Conservation (phyloP, 179 eudicot genomes). For the Drosera spatulata region DNA sequence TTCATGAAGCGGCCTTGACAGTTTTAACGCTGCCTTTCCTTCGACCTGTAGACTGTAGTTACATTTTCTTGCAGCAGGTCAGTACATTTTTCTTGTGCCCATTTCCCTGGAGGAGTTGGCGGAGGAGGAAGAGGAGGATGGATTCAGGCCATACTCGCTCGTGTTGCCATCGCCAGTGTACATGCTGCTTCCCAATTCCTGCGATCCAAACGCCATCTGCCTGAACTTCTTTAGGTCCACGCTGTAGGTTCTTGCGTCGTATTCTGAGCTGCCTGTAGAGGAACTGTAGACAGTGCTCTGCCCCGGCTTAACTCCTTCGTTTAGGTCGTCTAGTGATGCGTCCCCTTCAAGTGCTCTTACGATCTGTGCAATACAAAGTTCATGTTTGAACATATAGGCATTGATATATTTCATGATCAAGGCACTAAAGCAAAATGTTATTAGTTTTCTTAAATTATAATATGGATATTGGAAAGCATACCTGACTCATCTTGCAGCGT, state of each 20-base stretch:
- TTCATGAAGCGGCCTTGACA: too few relatives aligned
- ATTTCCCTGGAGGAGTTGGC: too few relatives aligned
- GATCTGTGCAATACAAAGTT: conserved; percentile 28
- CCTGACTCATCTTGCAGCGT: conserved; percentile 56
- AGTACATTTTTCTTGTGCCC: too few relatives aligned
- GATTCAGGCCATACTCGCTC: conserved; percentile 75
- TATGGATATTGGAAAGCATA: conserved; percentile 3
- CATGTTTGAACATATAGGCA: too few relatives aligned
- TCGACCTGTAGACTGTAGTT: too few relatives aligned
- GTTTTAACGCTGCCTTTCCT: too few relatives aligned
- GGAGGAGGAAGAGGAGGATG: conserved; percentile 29
- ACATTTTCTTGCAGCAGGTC: too few relatives aligned
- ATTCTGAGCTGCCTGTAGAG: conserved; percentile 59
- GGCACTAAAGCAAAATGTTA: too few relatives aligned
- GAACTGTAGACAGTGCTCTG: conserved; percentile 73
- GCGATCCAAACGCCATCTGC: conserved; percentile 57
- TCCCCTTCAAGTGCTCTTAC: conserved; percentile 95
- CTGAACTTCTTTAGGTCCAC: conserved; percentile 74
- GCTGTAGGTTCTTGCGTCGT: conserved; percentile 61
- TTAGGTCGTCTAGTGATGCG: conserved; percentile 72
- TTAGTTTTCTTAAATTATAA: too few relatives aligned
- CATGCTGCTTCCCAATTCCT: conserved; percentile 70
- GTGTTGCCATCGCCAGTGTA: conserved; percentile 48
- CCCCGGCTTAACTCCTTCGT: conserved; percentile 84
- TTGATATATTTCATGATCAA: too few relatives aligned